A percentile compares a stretch with the other conserved stretches of the same genome.
Conservation (phyloP, 768 basidiomycete species). For the Hydnomerulius pinastri region DNA sequence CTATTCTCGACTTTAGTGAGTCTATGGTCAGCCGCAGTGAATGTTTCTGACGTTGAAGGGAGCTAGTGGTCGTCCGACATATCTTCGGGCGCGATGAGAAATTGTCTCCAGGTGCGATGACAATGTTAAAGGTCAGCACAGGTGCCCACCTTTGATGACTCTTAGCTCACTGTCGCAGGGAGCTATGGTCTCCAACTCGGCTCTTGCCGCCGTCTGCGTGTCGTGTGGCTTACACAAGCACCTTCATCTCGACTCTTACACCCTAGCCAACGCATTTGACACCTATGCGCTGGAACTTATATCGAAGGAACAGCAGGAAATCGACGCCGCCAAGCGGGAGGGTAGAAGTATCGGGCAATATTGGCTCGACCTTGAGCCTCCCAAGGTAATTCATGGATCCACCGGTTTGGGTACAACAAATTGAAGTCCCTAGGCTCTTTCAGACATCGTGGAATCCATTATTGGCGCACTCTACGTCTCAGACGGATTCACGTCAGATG, state of each 20-base stretch:
- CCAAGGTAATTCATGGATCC: constrained; percentile 54
- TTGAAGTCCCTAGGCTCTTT: constrained; percentile 54
- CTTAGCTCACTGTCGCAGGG: constrained; percentile 43
- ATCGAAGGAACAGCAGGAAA: constrained; percentile 48
- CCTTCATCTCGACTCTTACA: constrained; percentile 57
- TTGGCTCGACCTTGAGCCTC: constrained; percentile 76
- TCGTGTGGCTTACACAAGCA: constrained; percentile 64
- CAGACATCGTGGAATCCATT: constrained; percentile 79
- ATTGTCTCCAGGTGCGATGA: constrained; percentile 75
- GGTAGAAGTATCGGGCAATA: constrained; percentile 62
- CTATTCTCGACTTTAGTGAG: constrained; percentile 81
- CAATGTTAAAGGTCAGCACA: constrained; percentile 65
- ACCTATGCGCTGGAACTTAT: constrained; percentile 54
- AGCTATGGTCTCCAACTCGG: constrained; percentile 84
- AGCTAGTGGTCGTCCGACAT: constrained; percentile 69
- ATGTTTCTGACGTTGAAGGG: constrained; percentile 2
- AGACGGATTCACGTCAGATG: constrained; percentile 64
- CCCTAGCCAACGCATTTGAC: constrained; percentile 51
- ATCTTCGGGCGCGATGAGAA: constrained; percentile 64
- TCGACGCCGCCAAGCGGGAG: constrained; percentile 47
- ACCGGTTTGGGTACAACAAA: background rate
- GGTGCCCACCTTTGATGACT: background rate
- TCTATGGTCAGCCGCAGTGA: constrained; percentile 3
- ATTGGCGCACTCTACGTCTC: constrained; percentile 80
- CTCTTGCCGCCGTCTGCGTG: constrained; percentile 76